Evolutionary conservation across 1,284 basidiomycete species (phyloP), one percentile per base, ranked within the genome.

Genomic region (Hymenochaete sp.): DNA sequence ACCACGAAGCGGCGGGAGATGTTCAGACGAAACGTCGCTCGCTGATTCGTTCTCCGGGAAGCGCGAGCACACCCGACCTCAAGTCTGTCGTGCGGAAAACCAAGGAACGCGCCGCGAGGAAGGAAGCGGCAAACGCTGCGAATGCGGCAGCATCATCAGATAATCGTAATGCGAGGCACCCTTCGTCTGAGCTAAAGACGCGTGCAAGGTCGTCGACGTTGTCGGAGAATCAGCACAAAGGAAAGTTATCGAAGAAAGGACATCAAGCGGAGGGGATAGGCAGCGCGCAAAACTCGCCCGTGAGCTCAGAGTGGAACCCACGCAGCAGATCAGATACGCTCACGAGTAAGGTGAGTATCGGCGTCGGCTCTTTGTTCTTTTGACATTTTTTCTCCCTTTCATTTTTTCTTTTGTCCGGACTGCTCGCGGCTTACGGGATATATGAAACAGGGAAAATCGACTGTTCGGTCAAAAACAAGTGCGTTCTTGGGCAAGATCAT

Each of bases 1-100:
- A 84, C 61, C 67, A 71, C 27, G 79, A 81, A 52, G 79, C 81
- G 51, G 79, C 81, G 51, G 56, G 65, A 3, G 79, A 81, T 54
- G 70, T 73, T 54, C 75, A 80, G 55, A 75, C 77, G 16, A 85
- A 86, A 61, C 76, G 87, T 33, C 73, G 88, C 43, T 88, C 84
- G 53, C 77, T 93, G 66, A 91, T 90, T 61, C 74, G 90, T 49
- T 82, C 84, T n/a, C 71, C 83, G 5, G 90, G 89, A 39, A 91
- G 87, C 2, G 84, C 88, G 19, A 88, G 84, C 55, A 89, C 84
- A 55, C 90, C 91, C 19, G 90, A 95, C 62, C 71, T 93, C 19
- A 84, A 86, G 3, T 90, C 86, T 2, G 70, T 93, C 45, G 65
- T 91, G 43, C 73, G 82, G 51, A 90, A 89, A 64, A 80, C 83